Evolutionary conservation across 768 basidiomycete species (phyloP).

Genomic region (Tylopilus intermedius): DNA sequence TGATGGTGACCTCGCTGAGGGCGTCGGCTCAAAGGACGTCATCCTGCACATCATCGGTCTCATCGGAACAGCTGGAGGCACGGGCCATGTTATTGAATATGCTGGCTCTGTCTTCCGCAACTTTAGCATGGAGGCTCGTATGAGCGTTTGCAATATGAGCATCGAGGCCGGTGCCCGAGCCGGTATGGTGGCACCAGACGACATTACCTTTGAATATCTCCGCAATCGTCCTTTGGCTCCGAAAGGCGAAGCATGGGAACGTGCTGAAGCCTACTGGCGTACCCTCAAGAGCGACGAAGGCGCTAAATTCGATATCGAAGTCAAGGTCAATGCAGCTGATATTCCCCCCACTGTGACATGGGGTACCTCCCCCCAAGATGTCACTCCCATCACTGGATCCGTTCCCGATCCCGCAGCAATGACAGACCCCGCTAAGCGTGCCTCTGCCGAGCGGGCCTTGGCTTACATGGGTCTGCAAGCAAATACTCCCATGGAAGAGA

Average conservation of each 20-base stretch:
- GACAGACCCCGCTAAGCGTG: constrained; percentile 57
- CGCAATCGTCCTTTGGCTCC: constrained; percentile 76
- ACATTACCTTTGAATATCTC: constrained; percentile 81
- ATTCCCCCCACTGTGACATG: constrained; percentile 89
- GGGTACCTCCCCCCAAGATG: constrained; percentile 91
- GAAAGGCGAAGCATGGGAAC: constrained; percentile 81
- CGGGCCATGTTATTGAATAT: constrained; percentile 88
- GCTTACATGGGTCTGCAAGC: constrained; percentile 83
- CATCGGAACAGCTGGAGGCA: constrained; percentile 92
- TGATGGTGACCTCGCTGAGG: constrained; percentile 74
- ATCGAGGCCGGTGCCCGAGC: constrained; percentile 92
- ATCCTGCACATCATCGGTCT: constrained; percentile 86
- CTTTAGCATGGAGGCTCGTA: constrained; percentile 86
- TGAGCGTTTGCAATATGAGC: constrained; percentile 93
- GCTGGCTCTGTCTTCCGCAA: constrained; percentile 82
- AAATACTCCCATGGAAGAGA: constrained; percentile 73
- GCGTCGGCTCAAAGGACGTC: constrained; percentile 86
- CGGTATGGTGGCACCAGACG: constrained; percentile 89
- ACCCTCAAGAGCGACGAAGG: constrained; percentile 74
- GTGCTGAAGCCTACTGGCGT: constrained; percentile 81
- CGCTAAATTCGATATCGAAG: constrained; percentile 79
- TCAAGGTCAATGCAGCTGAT: constrained; percentile 75
- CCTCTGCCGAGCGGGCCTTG: constrained; percentile 70
- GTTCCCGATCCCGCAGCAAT: constrained; percentile 75
- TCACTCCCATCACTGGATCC: constrained; percentile 72